phyloP scores from a whole-genome alignment of 2,329 filamentous ascomycete species.

The Claviceps citrina region DNA sequence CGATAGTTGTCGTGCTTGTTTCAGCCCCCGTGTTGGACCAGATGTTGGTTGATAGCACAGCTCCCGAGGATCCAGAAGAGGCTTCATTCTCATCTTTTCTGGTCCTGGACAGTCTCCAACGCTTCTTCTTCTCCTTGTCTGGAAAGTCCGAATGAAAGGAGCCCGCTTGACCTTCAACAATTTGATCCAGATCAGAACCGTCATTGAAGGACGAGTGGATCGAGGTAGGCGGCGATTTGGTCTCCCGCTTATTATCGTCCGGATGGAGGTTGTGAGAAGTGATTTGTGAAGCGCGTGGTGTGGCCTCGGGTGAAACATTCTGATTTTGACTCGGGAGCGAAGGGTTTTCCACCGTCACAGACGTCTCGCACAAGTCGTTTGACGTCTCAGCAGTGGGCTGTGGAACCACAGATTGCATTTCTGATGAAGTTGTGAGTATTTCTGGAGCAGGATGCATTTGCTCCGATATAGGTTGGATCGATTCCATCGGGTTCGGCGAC shows the following conservation, averaged over 20 bases:
- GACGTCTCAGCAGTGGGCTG: not conserved
- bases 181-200: constrained; percentile 62
- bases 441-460: not conserved
- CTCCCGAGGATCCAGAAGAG: constrained; percentile 23
- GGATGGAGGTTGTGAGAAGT: constrained; percentile 28
- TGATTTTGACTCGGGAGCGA: constrained; percentile 10
- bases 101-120: constrained; percentile 55
- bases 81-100: constrained; percentile 40
- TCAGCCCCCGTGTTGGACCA: constrained; percentile 49
- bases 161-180: constrained; percentile 37
- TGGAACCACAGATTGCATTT: not conserved
- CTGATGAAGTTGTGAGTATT: not conserved
- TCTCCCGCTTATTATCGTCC: constrained; percentile 41
- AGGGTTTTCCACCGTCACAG: constrained; percentile 5
- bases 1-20: constrained; percentile 52
- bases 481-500: constrained; percentile 30
- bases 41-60: constrained; percentile 31
- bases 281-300: constrained; percentile 30
- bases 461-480: constrained; percentile 6
- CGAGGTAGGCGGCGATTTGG: constrained; percentile 61
- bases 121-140: constrained; percentile 54
- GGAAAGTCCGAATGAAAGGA: constrained; percentile 25
- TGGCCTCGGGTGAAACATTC: constrained; percentile 29
- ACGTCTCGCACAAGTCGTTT: not conserved
- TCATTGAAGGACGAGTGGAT: constrained; percentile 67